Base-by-base conservation (phyloP, 2,329 filamentous ascomycete species). In the Calonectria hongkongensis region DNA sequence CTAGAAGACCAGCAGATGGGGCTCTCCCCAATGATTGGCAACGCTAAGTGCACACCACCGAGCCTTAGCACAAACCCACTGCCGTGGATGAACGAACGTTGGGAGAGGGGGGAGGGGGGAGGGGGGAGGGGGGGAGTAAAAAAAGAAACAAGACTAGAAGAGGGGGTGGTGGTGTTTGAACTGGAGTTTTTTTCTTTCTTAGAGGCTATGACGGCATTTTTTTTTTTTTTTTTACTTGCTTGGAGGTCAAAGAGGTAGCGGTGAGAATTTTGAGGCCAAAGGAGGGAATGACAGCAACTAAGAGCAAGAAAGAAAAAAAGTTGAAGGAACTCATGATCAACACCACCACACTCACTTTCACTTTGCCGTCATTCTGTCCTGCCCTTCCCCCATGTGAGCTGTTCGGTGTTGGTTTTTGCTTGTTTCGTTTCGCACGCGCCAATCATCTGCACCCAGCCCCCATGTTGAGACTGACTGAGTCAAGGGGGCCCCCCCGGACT, bases 1-100 rank as follows among this genome's bases (percentile, higher is more conserved):
- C 51, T 56, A 56, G 28, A 33, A 7, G 25, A 50, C 6, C 39
- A 16, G 13, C 15, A 18, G 41, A 45, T 18, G 15, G 18, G 43
- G 43, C 43, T 10, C 33, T 12, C 33, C 7, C 8, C 8, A 13
- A 45, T 45, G 43, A 45, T 21, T 3, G 43, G 43, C 43, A 25
- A 4, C 27, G 30, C 51, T 56, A 56, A 56, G 30, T 56, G 51
- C 51, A 56, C 51, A n/a, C 50, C 50, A 54, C 28, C 27, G 28
- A 33, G 30, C 30, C 21, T 21, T 21, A 21, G 21, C 21, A 21
- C 21, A 12, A 36, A 36, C 30, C 50, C 50, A 56, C 28, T 33
- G 30, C 18, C 18, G n/a, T n/a, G 13, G 30, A 56, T n/a, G 13
- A n/a, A 56, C 50, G 28, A 36, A 56, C 28, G 51, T 56, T 39